Conservation (phyloP, 176 grass and related monocot species). For the Tillandsia leiboldiana region DNA sequence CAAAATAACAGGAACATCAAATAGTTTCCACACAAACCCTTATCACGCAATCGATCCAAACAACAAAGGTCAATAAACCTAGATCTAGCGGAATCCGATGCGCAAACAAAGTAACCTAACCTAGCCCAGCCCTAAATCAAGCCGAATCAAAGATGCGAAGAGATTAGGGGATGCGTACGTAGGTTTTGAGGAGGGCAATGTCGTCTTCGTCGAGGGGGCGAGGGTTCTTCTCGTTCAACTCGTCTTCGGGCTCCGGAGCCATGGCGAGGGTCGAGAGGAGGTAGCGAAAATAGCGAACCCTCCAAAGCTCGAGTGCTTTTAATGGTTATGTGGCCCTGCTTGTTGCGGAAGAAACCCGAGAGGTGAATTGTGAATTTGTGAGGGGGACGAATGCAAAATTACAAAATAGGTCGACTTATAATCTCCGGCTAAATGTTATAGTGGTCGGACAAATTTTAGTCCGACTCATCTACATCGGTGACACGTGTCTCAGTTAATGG, state of each 20-base stretch:
- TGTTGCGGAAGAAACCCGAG: no score
- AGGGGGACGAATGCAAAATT: no score
- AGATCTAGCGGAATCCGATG: not conserved
- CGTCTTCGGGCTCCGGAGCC: conserved; percentile 61
- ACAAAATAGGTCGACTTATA: no score
- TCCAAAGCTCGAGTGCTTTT: not conserved
- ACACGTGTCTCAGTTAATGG: no score
- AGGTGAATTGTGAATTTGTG: no score
- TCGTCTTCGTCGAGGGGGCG: conserved; percentile 71
- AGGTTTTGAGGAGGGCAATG: conserved; percentile 80
- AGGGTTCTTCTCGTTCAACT: conserved; percentile 70
- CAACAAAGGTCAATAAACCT: not conserved
- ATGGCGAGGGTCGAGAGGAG: conserved; percentile 17
- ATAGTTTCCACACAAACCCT: not conserved
- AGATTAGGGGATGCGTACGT: conserved; percentile 31
- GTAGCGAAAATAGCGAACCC: not conserved
- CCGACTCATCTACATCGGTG: no score
- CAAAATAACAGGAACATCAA: not conserved
- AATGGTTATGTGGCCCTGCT: no score
- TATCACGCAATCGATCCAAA: not conserved
- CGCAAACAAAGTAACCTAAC: not conserved
- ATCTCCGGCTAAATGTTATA: no score
- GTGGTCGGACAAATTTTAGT: no score
- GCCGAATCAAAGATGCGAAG: not conserved
- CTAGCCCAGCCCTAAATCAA: not conserved